A percentile compares a stretch with the other conserved stretches of the same genome.
Conservation (phyloP, 805 yeast species). For the Candida yuanshanica region DNA sequence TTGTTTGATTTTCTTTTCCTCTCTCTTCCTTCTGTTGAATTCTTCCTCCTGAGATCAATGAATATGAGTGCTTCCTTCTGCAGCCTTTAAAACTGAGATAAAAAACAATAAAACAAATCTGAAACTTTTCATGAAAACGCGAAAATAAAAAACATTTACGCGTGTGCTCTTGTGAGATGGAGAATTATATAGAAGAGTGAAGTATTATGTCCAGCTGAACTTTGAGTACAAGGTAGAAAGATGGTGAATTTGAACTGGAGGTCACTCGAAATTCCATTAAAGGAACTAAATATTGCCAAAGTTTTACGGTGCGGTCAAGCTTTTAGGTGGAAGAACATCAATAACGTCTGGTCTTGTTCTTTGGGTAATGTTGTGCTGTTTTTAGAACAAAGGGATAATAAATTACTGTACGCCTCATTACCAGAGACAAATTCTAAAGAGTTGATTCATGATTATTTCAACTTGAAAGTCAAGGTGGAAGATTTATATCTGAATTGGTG, state of each 20-base stretch:
- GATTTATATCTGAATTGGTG: slow-evolving; percentile 61
- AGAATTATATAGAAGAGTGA: too few relatives aligned
- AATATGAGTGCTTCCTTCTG: too few relatives aligned
- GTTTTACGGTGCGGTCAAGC: slow-evolving; percentile 85
- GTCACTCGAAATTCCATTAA: slow-evolving; percentile 9
- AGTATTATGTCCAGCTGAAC: too few relatives aligned
- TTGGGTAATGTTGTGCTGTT: slow-evolving; percentile 54
- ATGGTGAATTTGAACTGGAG: slow-evolving; percentile 15
- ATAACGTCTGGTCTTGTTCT: slow-evolving; percentile 63
- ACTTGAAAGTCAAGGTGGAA: slow-evolving; percentile 49
- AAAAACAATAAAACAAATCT: too few relatives aligned
- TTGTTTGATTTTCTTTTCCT: too few relatives aligned
- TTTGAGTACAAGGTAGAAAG: not conserved
- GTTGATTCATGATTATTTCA: slow-evolving; percentile 63
- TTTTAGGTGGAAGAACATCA: slow-evolving; percentile 49
- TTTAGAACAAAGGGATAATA: slow-evolving; percentile 50
- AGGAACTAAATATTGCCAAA: slow-evolving; percentile 54
- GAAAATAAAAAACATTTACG: too few relatives aligned
- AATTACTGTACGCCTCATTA: slow-evolving; percentile 37
- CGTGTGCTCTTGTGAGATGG: too few relatives aligned
- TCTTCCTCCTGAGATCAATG: too few relatives aligned
- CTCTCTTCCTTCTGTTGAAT: too few relatives aligned
- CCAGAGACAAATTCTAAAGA: slow-evolving; percentile 32
- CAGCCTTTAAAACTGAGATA: too few relatives aligned
- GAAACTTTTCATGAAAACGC: too few relatives aligned